These are phyloP conservation scores for Cronartium ribicola DNA, from an alignment of 1,284 basidiomycete species.

Conservation along the genomic window DNA sequence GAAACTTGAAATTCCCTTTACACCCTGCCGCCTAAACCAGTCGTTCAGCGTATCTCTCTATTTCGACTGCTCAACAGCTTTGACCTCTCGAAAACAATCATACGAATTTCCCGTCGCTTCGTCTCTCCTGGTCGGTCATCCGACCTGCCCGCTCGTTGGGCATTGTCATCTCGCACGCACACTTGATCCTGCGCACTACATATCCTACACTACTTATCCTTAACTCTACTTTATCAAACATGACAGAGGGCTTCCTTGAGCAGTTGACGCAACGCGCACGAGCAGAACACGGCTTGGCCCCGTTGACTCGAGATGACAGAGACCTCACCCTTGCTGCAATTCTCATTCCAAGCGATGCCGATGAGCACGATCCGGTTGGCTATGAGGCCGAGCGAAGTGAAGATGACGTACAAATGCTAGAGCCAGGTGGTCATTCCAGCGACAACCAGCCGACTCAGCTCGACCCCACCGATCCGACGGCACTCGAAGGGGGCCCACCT, in stretches of 20 bases:
- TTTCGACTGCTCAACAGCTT: no score
- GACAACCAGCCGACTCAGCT: background rate
- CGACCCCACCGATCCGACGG: slow-evolving; percentile 6
- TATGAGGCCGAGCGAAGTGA: slow-evolving; percentile 16
- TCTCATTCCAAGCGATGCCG: slow-evolving; percentile 8
- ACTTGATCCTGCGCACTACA: background rate
- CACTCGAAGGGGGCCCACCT: background rate
- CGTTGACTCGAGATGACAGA: background rate
- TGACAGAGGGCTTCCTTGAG: slow-evolving; percentile 23
- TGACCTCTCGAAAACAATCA: no score
- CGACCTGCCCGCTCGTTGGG: background rate
- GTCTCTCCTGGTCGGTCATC: no score
- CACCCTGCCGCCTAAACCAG: no score
- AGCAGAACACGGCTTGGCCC: slow-evolving; percentile 23
- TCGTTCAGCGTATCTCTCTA: no score
- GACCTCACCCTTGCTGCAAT: background rate
- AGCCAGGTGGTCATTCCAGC: slow-evolving; percentile 24
- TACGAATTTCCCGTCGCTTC: no score
- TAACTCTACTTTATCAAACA: background rate
- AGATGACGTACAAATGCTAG: slow-evolving; percentile 22
- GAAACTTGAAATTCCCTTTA: no score
- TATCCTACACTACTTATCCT: background rate
- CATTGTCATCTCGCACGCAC: no score
- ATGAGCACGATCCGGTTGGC: slow-evolving; percentile 19
- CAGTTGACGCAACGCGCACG: slow-evolving; percentile 26